Percentiles rank a stretch among this genome's conserved stretches.
Evolutionary conservation across 495 filamentous ascomycete genomes (phyloP).

Genomic region (Podospora pseudopauciseta): DNA sequence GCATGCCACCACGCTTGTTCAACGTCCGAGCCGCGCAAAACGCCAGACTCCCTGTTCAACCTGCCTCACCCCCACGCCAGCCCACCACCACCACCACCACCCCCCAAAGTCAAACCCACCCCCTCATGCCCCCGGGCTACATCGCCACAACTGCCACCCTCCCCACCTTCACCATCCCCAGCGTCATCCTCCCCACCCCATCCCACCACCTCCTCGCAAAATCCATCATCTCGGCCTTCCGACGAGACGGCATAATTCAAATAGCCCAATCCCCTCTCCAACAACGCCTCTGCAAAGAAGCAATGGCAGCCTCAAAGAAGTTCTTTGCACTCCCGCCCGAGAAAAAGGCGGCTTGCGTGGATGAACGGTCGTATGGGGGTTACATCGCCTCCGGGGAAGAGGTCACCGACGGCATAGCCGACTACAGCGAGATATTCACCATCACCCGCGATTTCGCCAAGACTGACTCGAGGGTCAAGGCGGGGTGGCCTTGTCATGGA

Average conservation of each 20-base stretch:
- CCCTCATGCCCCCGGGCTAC: constrained; percentile 37
- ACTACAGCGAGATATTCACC: constrained; percentile 50
- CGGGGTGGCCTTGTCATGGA: constrained; percentile 46
- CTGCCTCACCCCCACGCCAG: background rate
- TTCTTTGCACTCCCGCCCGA: constrained; percentile 37
- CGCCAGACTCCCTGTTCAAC: background rate
- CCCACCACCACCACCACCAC: background rate
- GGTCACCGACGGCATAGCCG: constrained; percentile 43
- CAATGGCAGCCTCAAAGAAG: constrained; percentile 31
- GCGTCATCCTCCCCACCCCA: constrained; percentile 25
- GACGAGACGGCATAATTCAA: constrained; percentile 43
- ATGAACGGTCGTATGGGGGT: constrained; percentile 42
- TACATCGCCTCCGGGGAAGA: constrained; percentile 51
- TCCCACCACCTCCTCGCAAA: constrained; percentile 32
- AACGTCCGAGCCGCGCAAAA: constrained; percentile 15
- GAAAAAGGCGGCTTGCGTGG: constrained; percentile 41
- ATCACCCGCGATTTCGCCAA: constrained; percentile 42
- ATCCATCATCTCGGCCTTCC: constrained; percentile 39
- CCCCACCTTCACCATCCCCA: constrained; percentile 36
- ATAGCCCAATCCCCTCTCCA: constrained; percentile 34
- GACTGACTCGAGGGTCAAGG: constrained; percentile 34
- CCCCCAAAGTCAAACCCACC: background rate
- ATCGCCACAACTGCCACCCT: constrained; percentile 33
- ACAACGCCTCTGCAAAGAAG: constrained; percentile 24
- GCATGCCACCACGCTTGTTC: background rate